A percentile compares a stretch with the other conserved stretches of the same genome.
Conservation (phyloP, 352 stramenopile genomes). For the Phytophthora constricta region DNA sequence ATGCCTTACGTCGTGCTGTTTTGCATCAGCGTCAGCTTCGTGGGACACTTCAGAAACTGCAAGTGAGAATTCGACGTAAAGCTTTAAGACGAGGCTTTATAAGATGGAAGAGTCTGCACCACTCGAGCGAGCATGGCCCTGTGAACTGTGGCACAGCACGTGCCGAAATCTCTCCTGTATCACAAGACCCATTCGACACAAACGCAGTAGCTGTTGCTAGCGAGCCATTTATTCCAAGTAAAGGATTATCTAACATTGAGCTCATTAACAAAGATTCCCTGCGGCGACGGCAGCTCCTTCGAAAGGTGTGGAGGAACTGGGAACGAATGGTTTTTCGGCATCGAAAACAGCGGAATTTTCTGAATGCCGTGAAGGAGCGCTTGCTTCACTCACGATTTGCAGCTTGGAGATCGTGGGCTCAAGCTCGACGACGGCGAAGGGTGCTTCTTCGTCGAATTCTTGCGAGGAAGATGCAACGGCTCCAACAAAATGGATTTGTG, state of each 20-base stretch:
- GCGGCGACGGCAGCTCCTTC: slow-evolving; percentile 11
- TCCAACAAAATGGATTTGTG: slow-evolving; percentile 28
- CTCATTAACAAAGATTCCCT: not conserved
- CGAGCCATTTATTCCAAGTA: not conserved
- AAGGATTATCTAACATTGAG: not conserved
- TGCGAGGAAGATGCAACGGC: slow-evolving; percentile 2
- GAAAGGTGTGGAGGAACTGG: slow-evolving; percentile 28
- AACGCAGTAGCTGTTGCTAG: not conserved
- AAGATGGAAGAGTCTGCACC: slow-evolving; percentile 15
- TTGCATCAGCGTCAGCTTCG: slow-evolving; percentile 14
- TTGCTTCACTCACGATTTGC: slow-evolving; percentile 10
- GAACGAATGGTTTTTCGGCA: slow-evolving; percentile 18
- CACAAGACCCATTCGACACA: not conserved
- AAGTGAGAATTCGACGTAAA: slow-evolving; percentile 10
- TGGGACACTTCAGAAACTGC: slow-evolving; percentile 8
- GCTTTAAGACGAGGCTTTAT: slow-evolving; percentile 15
- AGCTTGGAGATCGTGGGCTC: slow-evolving; percentile 9
- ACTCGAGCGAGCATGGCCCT: not conserved
- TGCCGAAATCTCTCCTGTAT: slow-evolving; percentile 20
- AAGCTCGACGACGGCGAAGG: slow-evolving; percentile 3
- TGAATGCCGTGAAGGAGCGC: not conserved
- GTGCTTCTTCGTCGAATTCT: slow-evolving; percentile 22
- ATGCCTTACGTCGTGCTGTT: slow-evolving; percentile 9
- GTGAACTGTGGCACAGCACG: not conserved
- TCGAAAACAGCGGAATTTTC: slow-evolving; percentile 10